phyloP scores from a whole-genome alignment of 2,329 filamentous ascomycete genomes.

The Didymella keratinophila region DNA sequence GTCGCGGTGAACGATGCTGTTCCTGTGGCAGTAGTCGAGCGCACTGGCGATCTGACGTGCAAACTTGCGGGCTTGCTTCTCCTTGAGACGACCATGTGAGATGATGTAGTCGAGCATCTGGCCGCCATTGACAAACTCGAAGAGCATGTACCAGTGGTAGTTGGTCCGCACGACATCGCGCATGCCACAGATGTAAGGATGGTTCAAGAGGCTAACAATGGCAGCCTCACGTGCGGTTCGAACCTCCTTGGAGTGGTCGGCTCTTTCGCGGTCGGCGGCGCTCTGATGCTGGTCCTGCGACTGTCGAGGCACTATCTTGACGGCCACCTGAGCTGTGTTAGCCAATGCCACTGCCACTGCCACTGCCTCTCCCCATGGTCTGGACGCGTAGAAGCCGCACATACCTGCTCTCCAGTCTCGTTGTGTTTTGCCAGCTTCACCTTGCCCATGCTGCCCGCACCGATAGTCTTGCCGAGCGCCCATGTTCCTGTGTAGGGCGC shows the following conservation, averaged over 20 bases:
- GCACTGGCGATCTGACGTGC: slow-evolving; percentile 96
- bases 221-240: slow-evolving; percentile 93
- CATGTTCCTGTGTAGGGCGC: slow-evolving; percentile 86
- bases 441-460: slow-evolving; percentile 98
- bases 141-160: slow-evolving; percentile 99
- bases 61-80: slow-evolving; percentile 98
- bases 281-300: slow-evolving; percentile 83
- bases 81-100: slow-evolving; percentile 94
- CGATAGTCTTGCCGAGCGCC: slow-evolving; percentile 95
- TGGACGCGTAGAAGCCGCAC: slow-evolving; percentile 28
- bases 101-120: slow-evolving; percentile 99
- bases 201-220: slow-evolving; percentile 91
- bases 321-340: slow-evolving; percentile 72
- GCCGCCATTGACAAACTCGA: slow-evolving; percentile 97
- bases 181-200: slow-evolving; percentile 95
- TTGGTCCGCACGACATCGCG: slow-evolving; percentile 94
- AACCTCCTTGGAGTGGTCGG: slow-evolving; percentile 96
- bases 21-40: slow-evolving; percentile 95
- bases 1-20: slow-evolving; percentile 97
- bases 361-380: background rate
- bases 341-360: background rate
- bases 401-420: slow-evolving; percentile 88
- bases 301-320: slow-evolving; percentile 94
- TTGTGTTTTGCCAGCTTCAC: slow-evolving; percentile 93
- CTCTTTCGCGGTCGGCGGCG: slow-evolving; percentile 79